A percentile compares a stretch with the other conserved stretches of the same genome.
phyloP scores from a whole-genome alignment of 768 basidiomycete species.

The Rhodotorula graminis region DNA sequence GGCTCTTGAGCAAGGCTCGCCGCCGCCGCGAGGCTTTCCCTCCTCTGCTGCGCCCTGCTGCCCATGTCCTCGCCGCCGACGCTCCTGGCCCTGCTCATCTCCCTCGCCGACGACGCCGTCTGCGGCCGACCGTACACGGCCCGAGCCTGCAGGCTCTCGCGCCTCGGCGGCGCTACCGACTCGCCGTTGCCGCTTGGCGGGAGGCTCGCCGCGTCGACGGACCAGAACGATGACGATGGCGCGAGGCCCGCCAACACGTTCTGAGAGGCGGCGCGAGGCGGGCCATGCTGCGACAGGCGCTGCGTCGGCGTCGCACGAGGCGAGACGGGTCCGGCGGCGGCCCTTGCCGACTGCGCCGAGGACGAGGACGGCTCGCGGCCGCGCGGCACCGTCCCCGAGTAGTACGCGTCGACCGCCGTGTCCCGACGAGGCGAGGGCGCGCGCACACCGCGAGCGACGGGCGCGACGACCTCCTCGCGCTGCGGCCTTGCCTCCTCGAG shows the following conservation, averaged over 20 bases:
- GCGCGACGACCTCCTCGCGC: background rate
- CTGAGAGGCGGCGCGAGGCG: too few species aligned
- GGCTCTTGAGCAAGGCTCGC: background rate
- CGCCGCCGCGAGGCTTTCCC: too few species aligned
- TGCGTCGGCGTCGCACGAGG: too few species aligned
- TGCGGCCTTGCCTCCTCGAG: background rate
- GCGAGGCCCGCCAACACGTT: slow-evolving; percentile 1
- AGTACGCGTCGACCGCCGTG: too few species aligned
- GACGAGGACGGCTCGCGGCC: too few species aligned
- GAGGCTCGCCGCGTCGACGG: too few species aligned
- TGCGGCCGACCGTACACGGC: background rate
- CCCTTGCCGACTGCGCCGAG: too few species aligned
- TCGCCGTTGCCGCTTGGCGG: background rate
- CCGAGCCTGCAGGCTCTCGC: background rate
- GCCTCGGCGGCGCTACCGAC: fast-evolving
- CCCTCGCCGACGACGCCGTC: background rate
- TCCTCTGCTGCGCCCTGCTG: background rate
- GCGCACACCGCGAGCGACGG: too few species aligned
- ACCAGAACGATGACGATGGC: slow-evolving; percentile 11
- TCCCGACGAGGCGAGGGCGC: too few species aligned
- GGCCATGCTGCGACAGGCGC: too few species aligned
- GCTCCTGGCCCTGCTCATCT: background rate
- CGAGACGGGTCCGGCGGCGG: background rate
- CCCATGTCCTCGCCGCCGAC: background rate
- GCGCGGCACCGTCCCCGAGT: too few species aligned